These are phyloP conservation scores for Ogataea philodendri DNA, from an alignment of 805 yeast genomes.

Conservation along the genomic window DNA sequence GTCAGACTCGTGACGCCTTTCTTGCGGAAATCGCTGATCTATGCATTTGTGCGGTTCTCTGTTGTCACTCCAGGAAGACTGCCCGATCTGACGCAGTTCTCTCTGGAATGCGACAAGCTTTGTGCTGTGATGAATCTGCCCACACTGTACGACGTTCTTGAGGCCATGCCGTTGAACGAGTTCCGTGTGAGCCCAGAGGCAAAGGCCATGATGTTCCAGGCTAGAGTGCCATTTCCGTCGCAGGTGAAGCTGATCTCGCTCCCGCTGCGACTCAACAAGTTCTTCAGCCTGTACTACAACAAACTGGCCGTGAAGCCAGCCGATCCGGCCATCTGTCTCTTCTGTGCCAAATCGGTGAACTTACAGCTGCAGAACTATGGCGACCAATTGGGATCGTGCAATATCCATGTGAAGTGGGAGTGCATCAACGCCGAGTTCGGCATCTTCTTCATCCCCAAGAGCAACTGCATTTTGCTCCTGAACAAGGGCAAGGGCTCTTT, in stretches of 20 bases:
- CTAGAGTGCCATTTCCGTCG: slow-evolving; percentile 60
- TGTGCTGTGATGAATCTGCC: slow-evolving; percentile 51
- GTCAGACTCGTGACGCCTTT: slow-evolving; percentile 61
- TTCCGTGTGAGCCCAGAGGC: slow-evolving; percentile 13
- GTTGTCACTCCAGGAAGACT: slow-evolving; percentile 34
- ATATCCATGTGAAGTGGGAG: slow-evolving; percentile 60
- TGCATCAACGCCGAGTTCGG: slow-evolving; percentile 67
- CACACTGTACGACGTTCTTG: slow-evolving; percentile 29
- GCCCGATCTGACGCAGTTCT: slow-evolving; percentile 20
- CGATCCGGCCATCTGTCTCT: slow-evolving; percentile 85
- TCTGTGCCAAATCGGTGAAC: slow-evolving; percentile 70
- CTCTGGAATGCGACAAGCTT: slow-evolving; percentile 54
- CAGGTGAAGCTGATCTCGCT: slow-evolving; percentile 56
- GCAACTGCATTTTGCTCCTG: slow-evolving; percentile 59
- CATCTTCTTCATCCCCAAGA: slow-evolving; percentile 68
- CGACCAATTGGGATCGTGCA: slow-evolving; percentile 71
- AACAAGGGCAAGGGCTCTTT: slow-evolving; percentile 82
- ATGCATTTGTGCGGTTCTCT: slow-evolving; percentile 53
- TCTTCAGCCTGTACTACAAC: slow-evolving; percentile 60
- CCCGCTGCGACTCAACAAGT: slow-evolving; percentile 64
- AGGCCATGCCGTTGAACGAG: slow-evolving; percentile 14
- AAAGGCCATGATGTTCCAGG: slow-evolving; percentile 12
- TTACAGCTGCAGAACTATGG: slow-evolving; percentile 62
- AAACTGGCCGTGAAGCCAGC: slow-evolving; percentile 42
- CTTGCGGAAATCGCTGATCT: slow-evolving; percentile 59